A percentile compares a stretch with the other conserved stretches of the same genome.
Evolutionary conservation across 352 stramenopile species (phyloP).

Genomic region (Phytopythium aichiense): DNA sequence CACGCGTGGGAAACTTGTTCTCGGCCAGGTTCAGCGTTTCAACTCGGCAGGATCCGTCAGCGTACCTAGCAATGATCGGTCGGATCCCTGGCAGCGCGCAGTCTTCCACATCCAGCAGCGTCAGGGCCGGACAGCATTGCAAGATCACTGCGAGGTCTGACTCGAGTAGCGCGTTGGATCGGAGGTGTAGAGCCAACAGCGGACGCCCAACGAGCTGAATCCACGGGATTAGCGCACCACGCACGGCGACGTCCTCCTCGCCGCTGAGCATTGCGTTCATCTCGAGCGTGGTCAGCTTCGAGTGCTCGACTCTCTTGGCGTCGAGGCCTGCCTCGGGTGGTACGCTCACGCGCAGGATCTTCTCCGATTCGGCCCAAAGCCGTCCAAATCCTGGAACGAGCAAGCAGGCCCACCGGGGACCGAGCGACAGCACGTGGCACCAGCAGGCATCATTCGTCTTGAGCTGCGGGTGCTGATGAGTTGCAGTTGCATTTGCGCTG

Average conservation of each 20-base stretch:
- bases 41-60: slow-evolving; percentile 15
- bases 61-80: slow-evolving; percentile 24
- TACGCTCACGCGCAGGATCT: not conserved
- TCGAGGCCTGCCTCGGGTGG: not conserved
- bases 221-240: slow-evolving; percentile 16
- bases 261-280: slow-evolving; percentile 26
- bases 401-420: slow-evolving; percentile 18
- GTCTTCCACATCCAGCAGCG: slow-evolving; percentile 28
- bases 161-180: slow-evolving; percentile 22
- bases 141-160: slow-evolving; percentile 22
- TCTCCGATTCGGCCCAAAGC: slow-evolving; percentile 22
- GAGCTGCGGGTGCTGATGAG: not conserved
- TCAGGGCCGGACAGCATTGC: slow-evolving; percentile 26
- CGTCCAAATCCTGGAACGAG: slow-evolving; percentile 33
- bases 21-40: slow-evolving; percentile 28
- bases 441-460: slow-evolving; percentile 12
- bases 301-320: not conserved
- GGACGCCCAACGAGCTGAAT: slow-evolving; percentile 14
- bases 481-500: not conserved
- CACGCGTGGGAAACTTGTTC: slow-evolving; percentile 27
- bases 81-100: slow-evolving; percentile 32
- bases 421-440: slow-evolving; percentile 16
- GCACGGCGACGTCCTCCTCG: slow-evolving; percentile 8
- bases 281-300: slow-evolving; percentile 20
- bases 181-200: slow-evolving; percentile 25